A percentile compares a stretch with the other conserved stretches of the same genome.
Evolutionary conservation across 345 rosid genomes (phyloP).

Genomic region (Boechera retrofracta): DNA sequence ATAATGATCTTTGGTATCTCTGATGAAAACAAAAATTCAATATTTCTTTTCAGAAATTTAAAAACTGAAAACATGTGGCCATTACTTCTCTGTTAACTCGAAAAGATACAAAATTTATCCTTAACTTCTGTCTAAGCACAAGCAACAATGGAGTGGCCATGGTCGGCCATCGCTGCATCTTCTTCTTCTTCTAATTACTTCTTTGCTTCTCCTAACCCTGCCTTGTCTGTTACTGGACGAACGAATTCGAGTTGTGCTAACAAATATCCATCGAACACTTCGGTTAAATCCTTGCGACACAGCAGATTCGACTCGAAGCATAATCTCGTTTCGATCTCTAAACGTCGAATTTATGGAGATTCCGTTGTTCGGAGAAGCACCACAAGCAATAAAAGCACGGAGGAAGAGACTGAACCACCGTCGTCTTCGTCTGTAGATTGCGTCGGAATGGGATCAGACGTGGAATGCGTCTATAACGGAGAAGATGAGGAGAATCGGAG

Average conservation of each 20-base stretch:
- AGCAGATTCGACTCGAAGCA: constrained; percentile 28
- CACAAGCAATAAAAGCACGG: constrained; percentile 40
- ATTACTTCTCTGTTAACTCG: constrained; percentile 27
- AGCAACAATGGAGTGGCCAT: constrained; percentile 44
- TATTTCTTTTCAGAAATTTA: not conserved
- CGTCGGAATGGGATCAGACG: constrained; percentile 62
- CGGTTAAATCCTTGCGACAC: constrained; percentile 9
- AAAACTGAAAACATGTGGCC: constrained; percentile 37
- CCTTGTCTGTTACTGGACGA: constrained; percentile 19
- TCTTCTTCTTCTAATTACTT: constrained; percentile 32
- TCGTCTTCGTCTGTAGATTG: constrained; percentile 49
- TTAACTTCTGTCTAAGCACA: constrained; percentile 14
- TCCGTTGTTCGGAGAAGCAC: constrained; percentile 42
- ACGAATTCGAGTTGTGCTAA: not conserved
- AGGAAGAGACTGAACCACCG: constrained; percentile 38
- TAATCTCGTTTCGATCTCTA: constrained; percentile 16
- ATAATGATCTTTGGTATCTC: constrained; percentile 8
- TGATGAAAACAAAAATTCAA: constrained; percentile 20
- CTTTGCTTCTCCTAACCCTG: constrained; percentile 22
- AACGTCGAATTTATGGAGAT: constrained; percentile 40
- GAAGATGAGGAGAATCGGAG: constrained; percentile 34
- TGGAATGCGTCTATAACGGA: constrained; percentile 51
- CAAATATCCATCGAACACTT: not conserved
- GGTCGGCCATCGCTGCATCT: constrained; percentile 35
- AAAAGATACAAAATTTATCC: constrained; percentile 37